Conservation (phyloP, 257 asterid genomes). For the Przewalskia tangutica region DNA sequence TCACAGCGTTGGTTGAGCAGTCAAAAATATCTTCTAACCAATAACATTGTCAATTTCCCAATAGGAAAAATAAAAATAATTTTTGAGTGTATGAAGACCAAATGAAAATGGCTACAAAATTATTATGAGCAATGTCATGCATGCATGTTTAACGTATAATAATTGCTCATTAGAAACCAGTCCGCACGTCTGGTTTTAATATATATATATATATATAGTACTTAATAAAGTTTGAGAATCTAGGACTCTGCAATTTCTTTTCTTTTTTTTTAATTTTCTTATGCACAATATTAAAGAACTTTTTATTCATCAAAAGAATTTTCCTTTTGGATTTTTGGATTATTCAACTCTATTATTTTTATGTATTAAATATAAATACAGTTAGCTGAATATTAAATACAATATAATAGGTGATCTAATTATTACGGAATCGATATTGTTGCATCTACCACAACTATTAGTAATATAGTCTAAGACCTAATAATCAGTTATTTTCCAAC, state of each 20-base stretch:
- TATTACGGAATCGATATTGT: background rate
- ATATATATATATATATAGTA: background rate
- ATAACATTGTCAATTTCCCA: background rate
- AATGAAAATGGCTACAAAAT: background rate
- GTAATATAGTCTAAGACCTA: background rate
- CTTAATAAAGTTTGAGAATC: background rate
- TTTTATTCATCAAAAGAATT: background rate
- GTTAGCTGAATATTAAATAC: background rate
- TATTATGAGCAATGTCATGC: background rate
- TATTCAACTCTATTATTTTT: background rate
- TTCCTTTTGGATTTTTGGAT: background rate
- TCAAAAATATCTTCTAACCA: background rate
- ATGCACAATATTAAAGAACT: background rate
- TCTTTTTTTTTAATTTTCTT: background rate
- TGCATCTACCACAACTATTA: background rate
- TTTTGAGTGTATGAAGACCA: background rate
- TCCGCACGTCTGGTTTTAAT: background rate
- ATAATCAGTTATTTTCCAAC: background rate
- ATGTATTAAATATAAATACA: background rate
- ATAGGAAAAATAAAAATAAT: no score
- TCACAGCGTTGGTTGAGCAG: background rate
- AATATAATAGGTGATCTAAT: background rate
- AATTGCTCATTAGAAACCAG: background rate
- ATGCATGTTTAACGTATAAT: slow-evolving; percentile 2
- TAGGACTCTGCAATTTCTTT: background rate